These are phyloP conservation scores for Kalmusia sp. DNA, from an alignment of 2,329 filamentous ascomycete species.

Conservation along the genomic window DNA sequence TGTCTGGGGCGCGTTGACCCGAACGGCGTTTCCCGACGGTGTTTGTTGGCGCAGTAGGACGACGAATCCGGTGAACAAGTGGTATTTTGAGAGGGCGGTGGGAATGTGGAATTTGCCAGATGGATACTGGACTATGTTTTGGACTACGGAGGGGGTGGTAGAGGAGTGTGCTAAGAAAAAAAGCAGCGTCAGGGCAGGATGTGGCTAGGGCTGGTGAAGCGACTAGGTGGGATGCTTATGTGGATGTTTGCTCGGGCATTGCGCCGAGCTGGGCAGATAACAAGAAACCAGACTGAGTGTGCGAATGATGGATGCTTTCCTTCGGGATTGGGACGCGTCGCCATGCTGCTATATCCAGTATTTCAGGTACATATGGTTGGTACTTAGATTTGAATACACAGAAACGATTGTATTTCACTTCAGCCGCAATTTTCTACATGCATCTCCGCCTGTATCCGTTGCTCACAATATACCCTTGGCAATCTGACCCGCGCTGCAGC, in stretches of 20 bases:
- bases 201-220: conserved; percentile 50
- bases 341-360: too few relatives aligned
- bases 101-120: conserved; percentile 82
- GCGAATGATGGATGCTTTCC: too few relatives aligned
- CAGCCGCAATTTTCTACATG: too few relatives aligned
- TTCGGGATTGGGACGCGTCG: too few relatives aligned
- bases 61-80: conserved; percentile 96
- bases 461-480: too few relatives aligned
- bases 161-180: conserved; percentile 62
- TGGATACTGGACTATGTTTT: conserved; percentile 98
- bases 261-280: conserved; percentile 58
- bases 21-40: conserved; percentile 83
- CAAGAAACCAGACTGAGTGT: conserved; percentile 36
- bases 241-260: conserved; percentile 56
- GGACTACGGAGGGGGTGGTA: conserved; percentile 73
- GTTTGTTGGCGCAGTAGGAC: conserved; percentile 92
- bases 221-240: conserved; percentile 57
- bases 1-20: conserved; percentile 94
- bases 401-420: too few relatives aligned
- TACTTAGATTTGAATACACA: too few relatives aligned
- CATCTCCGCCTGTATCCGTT: too few relatives aligned
- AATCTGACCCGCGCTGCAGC: too few relatives aligned
- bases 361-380: too few relatives aligned
- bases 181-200: conserved; percentile 47
- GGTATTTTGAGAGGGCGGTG: conserved; percentile 92